Evolutionary conservation across 2,329 filamentous ascomycete species (phyloP).

Genomic region (Alternaria alternata): DNA sequence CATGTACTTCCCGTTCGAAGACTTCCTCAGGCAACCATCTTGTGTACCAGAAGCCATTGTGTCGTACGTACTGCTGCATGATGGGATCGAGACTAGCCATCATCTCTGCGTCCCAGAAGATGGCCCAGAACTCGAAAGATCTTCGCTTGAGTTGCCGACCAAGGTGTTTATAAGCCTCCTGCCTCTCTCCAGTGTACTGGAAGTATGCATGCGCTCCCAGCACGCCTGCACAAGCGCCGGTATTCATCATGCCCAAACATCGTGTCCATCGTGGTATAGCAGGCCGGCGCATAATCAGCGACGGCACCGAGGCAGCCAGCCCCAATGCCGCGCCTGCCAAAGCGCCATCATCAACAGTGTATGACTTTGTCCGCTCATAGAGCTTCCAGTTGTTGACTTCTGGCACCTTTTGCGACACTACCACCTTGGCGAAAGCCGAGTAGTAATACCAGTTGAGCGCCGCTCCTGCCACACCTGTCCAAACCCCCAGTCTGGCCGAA

Average conservation of each 20-base stretch:
- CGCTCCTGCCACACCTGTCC: slow-evolving; percentile 28
- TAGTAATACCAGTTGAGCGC: slow-evolving; percentile 40
- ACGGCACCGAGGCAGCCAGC: slow-evolving; percentile 29
- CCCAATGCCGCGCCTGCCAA: slow-evolving; percentile 36
- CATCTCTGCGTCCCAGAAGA: slow-evolving; percentile 36
- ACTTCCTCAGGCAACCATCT: slow-evolving; percentile 28
- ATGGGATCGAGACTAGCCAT: slow-evolving; percentile 35
- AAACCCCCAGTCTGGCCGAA: slow-evolving; percentile 33
- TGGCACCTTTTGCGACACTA: slow-evolving; percentile 16
- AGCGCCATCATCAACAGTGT: slow-evolving; percentile 40
- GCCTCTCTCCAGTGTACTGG: slow-evolving; percentile 39
- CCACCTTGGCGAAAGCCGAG: slow-evolving; percentile 23
- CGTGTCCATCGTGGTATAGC: slow-evolving; percentile 34
- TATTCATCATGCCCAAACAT: slow-evolving; percentile 34
- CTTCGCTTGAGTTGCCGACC: slow-evolving; percentile 24
- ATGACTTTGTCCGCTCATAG: slow-evolving; percentile 32
- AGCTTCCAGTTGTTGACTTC: slow-evolving; percentile 30
- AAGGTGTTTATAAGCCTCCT: slow-evolving; percentile 31
- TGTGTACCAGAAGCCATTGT: slow-evolving; percentile 36
- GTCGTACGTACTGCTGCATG: slow-evolving; percentile 38
- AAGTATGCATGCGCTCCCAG: slow-evolving; percentile 35
- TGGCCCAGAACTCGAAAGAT: slow-evolving; percentile 34
- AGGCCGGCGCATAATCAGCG: slow-evolving; percentile 31
- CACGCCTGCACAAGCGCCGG: slow-evolving; percentile 35
- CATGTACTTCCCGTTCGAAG: slow-evolving; percentile 23